Evolutionary conservation across 1,284 basidiomycete species (phyloP).

Genomic region (Pyrrhoderma lamaoense): DNA sequence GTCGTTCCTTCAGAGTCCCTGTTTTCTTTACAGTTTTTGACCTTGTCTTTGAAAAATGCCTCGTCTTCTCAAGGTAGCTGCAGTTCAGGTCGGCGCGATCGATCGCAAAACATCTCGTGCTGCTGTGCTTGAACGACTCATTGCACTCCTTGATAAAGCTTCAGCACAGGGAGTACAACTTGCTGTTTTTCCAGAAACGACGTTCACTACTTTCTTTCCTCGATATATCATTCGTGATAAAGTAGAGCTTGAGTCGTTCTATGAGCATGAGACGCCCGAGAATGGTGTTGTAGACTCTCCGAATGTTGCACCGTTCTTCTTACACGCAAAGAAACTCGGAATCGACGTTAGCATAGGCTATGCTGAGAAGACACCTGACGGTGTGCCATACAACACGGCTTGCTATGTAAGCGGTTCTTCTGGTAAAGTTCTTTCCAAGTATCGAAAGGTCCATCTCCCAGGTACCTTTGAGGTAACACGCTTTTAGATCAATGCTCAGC

Average conservation of each 20-base stretch:
- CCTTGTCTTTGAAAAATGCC: neutral
- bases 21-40: neutral
- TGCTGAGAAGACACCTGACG: slow-evolving; percentile 17
- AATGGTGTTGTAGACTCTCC: slow-evolving; percentile 6
- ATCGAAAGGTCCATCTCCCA: slow-evolving; percentile 14
- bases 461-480: slow-evolving; percentile 1
- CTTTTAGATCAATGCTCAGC: neutral
- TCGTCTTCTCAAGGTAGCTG: slow-evolving; percentile 9
- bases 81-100: slow-evolving; percentile 15
- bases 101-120: slow-evolving; percentile 12
- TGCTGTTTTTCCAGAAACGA: slow-evolving; percentile 17
- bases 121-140: slow-evolving; percentile 12
- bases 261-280: slow-evolving; percentile 12
- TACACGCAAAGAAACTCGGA: slow-evolving; percentile 14
- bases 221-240: slow-evolving; percentile 17
- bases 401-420: slow-evolving; percentile 11
- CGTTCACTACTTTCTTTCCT: slow-evolving; percentile 20
- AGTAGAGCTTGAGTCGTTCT: slow-evolving; percentile 16
- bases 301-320: slow-evolving; percentile 16
- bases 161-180: slow-evolving; percentile 14
- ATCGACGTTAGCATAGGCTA: slow-evolving; percentile 17
- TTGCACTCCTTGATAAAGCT: slow-evolving; percentile 14
- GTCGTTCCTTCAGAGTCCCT: neutral
- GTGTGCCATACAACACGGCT: slow-evolving; percentile 18
- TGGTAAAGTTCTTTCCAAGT: slow-evolving; percentile 12